Percentiles rank a stretch among this genome's conserved stretches.
Conservation (phyloP, 129 eudicot genomes). For the Chrysanthemum makinoi region DNA sequence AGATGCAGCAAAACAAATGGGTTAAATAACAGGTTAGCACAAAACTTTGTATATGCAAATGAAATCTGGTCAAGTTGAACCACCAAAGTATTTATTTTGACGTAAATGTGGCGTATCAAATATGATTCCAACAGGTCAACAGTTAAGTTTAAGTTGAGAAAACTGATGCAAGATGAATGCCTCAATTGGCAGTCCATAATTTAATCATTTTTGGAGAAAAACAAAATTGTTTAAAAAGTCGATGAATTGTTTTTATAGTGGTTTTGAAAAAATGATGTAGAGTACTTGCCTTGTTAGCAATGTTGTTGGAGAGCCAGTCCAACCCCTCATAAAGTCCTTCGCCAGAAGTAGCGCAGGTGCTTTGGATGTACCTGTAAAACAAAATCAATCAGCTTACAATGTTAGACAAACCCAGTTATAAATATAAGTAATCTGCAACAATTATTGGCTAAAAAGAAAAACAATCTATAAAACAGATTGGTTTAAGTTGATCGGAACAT, state of each 20-base stretch:
- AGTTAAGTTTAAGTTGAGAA: too few species aligned
- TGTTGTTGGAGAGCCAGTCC: slow-evolving; percentile 99
- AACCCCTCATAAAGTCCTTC: slow-evolving; percentile 98
- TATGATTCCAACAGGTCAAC: too few species aligned
- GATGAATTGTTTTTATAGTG: background rate
- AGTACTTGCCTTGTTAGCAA: slow-evolving; percentile 87
- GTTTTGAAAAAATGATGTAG: background rate
- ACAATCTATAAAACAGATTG: background rate
- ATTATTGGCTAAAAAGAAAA: background rate
- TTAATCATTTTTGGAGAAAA: background rate
- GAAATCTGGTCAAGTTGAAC: too few species aligned
- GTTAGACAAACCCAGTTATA: background rate
- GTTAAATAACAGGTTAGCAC: too few species aligned
- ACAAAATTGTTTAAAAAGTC: background rate
- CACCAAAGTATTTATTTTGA: too few species aligned
- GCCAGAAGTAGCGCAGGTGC: slow-evolving; percentile 99
- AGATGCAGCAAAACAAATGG: too few species aligned
- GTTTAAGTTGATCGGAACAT: too few species aligned
- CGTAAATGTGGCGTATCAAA: too few species aligned
- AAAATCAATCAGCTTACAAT: background rate
- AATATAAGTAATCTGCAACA: background rate
- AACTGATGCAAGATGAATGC: background rate
- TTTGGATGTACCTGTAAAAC: slow-evolving; percentile 90
- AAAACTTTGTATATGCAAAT: too few species aligned
- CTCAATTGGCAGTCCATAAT: background rate